phyloP scores from a whole-genome alignment of 176 grass and related monocot genomes.

The Oryza longistaminata region DNA sequence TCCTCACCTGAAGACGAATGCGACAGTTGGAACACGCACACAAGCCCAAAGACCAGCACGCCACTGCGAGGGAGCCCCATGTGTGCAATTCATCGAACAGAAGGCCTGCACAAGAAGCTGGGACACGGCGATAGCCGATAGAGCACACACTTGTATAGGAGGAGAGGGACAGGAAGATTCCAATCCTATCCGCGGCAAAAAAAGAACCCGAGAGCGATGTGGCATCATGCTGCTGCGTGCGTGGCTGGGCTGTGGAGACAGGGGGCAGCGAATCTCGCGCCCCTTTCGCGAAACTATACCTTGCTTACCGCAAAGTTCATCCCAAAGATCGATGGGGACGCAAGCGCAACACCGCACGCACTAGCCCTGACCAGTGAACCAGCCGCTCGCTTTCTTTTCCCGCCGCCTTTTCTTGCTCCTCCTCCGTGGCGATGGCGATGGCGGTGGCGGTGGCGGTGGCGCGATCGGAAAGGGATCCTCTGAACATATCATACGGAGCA shows the following conservation, averaged over 20 bases:
- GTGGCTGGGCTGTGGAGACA: not conserved
- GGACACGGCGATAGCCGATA: not conserved
- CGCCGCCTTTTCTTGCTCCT: not conserved
- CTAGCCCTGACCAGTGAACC: not conserved
- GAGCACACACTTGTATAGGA: conserved; percentile 2
- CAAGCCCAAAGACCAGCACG: conserved; percentile 26
- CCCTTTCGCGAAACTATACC: conserved; percentile 25
- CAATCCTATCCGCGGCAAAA: conserved; percentile 14
- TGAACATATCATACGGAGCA: too few relatives aligned
- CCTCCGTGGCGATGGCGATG: not conserved
- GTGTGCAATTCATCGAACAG: conserved; percentile 38
- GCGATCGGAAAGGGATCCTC: too few relatives aligned
- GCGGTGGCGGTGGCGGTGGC: not conserved
- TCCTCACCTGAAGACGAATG: conserved; percentile 28
- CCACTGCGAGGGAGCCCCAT: not conserved
- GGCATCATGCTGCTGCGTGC: not conserved
- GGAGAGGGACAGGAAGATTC: conserved; percentile 41
- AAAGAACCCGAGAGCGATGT: not conserved
- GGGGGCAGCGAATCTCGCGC: conserved; percentile 15
- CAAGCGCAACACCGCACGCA: conserved; percentile 11
- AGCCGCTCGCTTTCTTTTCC: conserved; percentile 6
- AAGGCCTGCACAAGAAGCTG: not conserved
- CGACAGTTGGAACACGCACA: not conserved
- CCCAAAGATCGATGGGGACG: conserved; percentile 28
- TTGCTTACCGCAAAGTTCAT: conserved; percentile 47